Evolutionary conservation across 2,329 filamentous ascomycete genomes (phyloP), one percentile per base, ranked within the genome.

Genomic region (Cytospora piceicola): DNA sequence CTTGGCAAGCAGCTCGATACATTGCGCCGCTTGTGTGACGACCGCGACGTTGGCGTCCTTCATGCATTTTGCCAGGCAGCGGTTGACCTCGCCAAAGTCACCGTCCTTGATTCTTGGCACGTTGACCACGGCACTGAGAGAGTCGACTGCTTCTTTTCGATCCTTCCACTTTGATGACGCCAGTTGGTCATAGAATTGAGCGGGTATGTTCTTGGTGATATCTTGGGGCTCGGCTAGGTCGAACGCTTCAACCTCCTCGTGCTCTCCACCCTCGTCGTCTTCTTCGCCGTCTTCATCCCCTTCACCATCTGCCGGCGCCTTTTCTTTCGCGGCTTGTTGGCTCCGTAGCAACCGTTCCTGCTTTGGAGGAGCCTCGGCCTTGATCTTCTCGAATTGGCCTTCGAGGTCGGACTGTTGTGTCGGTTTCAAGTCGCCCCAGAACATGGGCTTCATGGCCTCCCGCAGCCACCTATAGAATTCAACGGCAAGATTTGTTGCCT

Each of bases 91-190:
- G 75, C 90, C 87, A 74, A 93, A 98, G 63, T 92, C 90, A 8
- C 88, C 92, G 71, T 98, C 94, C 77, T 97, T 96, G 76, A 99
- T 97, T 68, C 90, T 87, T 17, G 94, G 93, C 51, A 96, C 90
- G 72, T 96, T 96, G 63, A 96, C 78, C 3, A 88, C 84, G 17
- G 86, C 85, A 71, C 89, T 90, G 0, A 97, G 83, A 12, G 87
- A 92, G 68, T 99, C 95, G 3, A 98, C 83, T 0, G 92, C 92
- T 71, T 99, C 95, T 77, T 99, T 99, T 68, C 95, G 86, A 71
- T 99, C 96, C 75, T 99, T 99, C 95, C 95, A 99, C 76, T 99
- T 99, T 0, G 94, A 90, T 12, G 94, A 98, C 0, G 86, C 90
- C 34, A 99, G 81, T 66, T 90, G 88, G 27, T 99, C 95, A 70